Evolutionary conservation across 1,139 yeast species (phyloP), one percentile per base, ranked within the genome.

Genomic region (Candida sp.): DNA sequence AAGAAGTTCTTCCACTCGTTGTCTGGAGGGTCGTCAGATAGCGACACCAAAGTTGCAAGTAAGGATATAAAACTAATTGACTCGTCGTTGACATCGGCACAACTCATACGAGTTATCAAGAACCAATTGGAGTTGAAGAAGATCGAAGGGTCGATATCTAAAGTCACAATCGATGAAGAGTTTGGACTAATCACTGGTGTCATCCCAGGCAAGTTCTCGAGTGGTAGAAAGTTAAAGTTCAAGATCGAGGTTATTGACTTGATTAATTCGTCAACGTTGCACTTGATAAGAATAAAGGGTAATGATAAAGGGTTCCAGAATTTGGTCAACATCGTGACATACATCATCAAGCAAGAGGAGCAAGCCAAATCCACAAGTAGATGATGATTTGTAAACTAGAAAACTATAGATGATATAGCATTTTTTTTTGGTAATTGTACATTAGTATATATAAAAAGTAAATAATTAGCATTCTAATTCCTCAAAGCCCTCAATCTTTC

Each of bases 401-500:
- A 7, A 5, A n/a, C 17, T 38, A 38, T 38, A 26, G 42, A 25
- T 38, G 17, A 26, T 38, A 25, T 38, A 37, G 28, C 41, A 37
- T 17, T 17, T 17, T 37, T 37, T 11, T 37, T n/a, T n/a, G n/a
- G 26, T 37, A 38, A 38, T 26, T 26, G 42, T 38, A 47, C 35
- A 31, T 31, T 41, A 41, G 37, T 17, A 17, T 17, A 28, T 25
- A 25, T n/a, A 41, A 9, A 27, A 5, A 12, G 3, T 27, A 12
- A 26, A 40, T 23, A 40, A 26, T 23, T 2, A 40, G 30, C 17
- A 27, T n/a, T 30, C 43, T 45, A 34, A 26, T 62, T 68, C 49
- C 81, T 64, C 59, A 94, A 76, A 0, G 98, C 98, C 58, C 96
- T 81, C 54, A 94, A 75, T 61, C 98, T 77, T 70, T 94, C 97